phyloP scores from a whole-genome alignment of 768 basidiomycete species.

The Suillus subluteus region DNA sequence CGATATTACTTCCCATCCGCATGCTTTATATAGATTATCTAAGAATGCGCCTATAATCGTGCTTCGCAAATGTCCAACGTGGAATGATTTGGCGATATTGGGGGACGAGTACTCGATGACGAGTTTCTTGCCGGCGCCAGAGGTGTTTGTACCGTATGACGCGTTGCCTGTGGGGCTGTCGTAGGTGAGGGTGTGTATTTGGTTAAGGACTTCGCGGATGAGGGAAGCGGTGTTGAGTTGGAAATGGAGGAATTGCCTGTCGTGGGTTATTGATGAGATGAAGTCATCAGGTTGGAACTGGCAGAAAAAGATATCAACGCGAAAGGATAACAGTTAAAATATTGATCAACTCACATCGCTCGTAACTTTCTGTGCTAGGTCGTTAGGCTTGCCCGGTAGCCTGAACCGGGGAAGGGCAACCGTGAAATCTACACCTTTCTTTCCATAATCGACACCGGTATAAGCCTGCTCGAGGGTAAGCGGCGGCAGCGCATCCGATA shows the following conservation, averaged over 20 bases:
- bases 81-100: slow-evolving; percentile 98
- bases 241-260: slow-evolving; percentile 86
- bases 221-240: slow-evolving; percentile 67
- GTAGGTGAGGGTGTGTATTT: slow-evolving; percentile 75
- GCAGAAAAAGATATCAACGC: background rate
- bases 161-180: slow-evolving; percentile 58
- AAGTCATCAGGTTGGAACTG: slow-evolving; percentile 88
- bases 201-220: slow-evolving; percentile 65
- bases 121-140: slow-evolving; percentile 80
- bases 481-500: slow-evolving; percentile 65
- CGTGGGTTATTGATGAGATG: slow-evolving; percentile 67
- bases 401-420: slow-evolving; percentile 90
- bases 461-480: slow-evolving; percentile 80
- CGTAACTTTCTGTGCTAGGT: slow-evolving; percentile 74
- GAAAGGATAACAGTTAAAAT: background rate
- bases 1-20: slow-evolving; percentile 89
- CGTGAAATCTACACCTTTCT: slow-evolving; percentile 93
- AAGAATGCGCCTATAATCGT: slow-evolving; percentile 99
- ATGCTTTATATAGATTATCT: slow-evolving; percentile 86
- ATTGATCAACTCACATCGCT: slow-evolving; percentile 55
- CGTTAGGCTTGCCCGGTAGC: slow-evolving; percentile 81
- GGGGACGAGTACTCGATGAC: slow-evolving; percentile 94
- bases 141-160: slow-evolving; percentile 81
- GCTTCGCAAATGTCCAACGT: slow-evolving; percentile 93
- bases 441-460: slow-evolving; percentile 84